Evolutionary conservation across 2,329 filamentous ascomycete genomes (phyloP).

Genomic region (Alternaria infectoria): DNA sequence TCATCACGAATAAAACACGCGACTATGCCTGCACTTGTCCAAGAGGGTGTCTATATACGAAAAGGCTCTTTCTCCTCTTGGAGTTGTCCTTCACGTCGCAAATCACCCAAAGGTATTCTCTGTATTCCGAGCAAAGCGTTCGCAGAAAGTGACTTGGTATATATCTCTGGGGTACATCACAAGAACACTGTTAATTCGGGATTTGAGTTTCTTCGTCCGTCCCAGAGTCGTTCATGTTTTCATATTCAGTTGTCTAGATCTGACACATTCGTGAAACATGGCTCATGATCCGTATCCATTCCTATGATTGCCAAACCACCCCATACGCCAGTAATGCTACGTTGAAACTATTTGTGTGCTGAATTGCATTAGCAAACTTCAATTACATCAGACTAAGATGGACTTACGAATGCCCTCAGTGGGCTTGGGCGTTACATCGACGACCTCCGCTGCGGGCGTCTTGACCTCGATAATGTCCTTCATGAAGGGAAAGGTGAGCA

Average conservation of each 20-base stretch:
- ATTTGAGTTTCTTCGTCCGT: background rate
- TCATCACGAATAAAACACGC: background rate
- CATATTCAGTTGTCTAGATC: background rate
- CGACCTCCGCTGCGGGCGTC: conserved; percentile 66
- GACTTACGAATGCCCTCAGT: conserved; percentile 64
- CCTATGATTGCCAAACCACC: background rate
- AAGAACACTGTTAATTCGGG: background rate
- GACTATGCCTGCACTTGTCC: background rate
- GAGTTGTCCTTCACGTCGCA: background rate
- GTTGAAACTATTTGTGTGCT: conserved; percentile 31
- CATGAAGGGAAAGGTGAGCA: conserved; percentile 97
- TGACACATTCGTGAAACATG: conserved; percentile 14
- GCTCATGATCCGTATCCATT: conserved; percentile 8
- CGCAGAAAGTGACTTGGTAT: background rate
- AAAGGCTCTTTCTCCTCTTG: background rate
- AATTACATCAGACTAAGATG: background rate
- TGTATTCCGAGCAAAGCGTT: background rate
- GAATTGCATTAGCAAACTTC: conserved; percentile 5
- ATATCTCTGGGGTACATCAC: background rate
- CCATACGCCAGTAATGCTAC: conserved; percentile 21
- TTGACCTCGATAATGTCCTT: conserved; percentile 66
- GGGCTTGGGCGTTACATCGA: conserved; percentile 63
- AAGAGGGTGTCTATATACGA: background rate
- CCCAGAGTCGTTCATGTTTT: background rate
- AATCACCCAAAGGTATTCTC: background rate